phyloP scores from a whole-genome alignment of 176 grass and related monocot species.

The Chloris gayana region DNA sequence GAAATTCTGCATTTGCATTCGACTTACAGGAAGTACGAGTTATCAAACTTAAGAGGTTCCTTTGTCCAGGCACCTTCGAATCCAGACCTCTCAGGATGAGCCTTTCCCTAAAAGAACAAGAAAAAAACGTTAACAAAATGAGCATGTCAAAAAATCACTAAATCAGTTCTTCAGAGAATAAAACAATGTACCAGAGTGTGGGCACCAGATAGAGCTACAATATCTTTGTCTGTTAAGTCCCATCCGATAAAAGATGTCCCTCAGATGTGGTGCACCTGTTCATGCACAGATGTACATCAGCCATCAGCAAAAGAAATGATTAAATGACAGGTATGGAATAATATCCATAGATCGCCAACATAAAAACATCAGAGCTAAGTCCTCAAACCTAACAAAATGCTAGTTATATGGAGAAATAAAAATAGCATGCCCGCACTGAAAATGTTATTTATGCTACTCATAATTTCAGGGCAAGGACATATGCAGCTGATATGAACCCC shows the following conservation, averaged over 20 bases:
- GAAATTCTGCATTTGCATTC: constrained; percentile 28
- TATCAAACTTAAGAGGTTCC: constrained; percentile 93
- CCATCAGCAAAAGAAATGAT: not conserved
- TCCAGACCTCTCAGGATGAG: constrained; percentile 87
- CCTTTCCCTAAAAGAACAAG: constrained; percentile 68
- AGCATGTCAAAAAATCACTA: constrained; percentile 12
- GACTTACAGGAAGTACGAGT: constrained; percentile 91
- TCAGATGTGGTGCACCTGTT: constrained; percentile 74
- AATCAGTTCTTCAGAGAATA: not conserved
- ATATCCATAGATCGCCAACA: not conserved
- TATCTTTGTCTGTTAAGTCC: constrained; percentile 94
- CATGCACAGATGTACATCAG: not conserved
- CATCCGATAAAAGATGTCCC: constrained; percentile 94
- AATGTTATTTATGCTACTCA: not conserved
- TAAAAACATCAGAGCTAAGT: constrained; percentile 9
- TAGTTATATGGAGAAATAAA: not conserved
- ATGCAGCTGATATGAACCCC: not conserved
- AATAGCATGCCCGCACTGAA: not conserved
- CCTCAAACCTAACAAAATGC: not conserved
- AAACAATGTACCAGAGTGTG: constrained; percentile 71
- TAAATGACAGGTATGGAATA: not conserved
- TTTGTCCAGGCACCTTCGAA: constrained; percentile 87
- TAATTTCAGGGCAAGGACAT: not conserved
- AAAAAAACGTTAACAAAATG: not conserved
- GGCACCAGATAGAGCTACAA: constrained; percentile 83